phyloP scores from a whole-genome alignment of 495 filamentous ascomycete genomes.

The Aspergillus affinis region DNA sequence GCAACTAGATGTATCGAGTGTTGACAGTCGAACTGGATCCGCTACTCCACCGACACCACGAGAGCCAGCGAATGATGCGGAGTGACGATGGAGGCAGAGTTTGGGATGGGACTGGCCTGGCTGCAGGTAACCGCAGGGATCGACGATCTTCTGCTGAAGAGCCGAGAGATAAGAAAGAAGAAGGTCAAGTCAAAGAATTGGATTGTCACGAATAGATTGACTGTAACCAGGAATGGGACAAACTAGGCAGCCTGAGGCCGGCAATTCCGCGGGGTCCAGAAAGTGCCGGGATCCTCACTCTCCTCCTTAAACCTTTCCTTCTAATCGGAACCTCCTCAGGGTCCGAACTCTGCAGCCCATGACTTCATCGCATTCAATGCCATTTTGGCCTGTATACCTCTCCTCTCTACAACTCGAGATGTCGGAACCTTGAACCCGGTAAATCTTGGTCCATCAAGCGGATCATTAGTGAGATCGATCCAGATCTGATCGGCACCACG shows the following conservation, averaged over 20 bases:
- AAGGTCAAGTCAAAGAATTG: not conserved
- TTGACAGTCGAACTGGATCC: not conserved
- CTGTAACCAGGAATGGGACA: no score
- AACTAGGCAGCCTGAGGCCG: not conserved
- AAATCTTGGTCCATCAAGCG: not conserved
- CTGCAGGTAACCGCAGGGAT: not conserved
- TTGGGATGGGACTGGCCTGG: not conserved
- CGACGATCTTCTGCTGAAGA: not conserved
- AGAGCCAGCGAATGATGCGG: not conserved
- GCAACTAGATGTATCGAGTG: no score
- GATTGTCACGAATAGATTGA: not conserved
- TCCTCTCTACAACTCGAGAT: no score
- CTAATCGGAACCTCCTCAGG: no score
- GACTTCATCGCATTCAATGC: not conserved
- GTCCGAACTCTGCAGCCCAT: not conserved
- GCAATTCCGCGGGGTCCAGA: no score
- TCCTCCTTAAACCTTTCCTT: no score
- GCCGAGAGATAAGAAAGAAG: not conserved
- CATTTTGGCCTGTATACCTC: not conserved
- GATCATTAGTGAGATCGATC: not conserved
- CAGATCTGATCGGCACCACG: conserved; percentile 3
- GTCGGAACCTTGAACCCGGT: no score
- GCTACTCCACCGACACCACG: not conserved
- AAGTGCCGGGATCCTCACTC: no score
- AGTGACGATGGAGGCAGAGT: not conserved